These are phyloP conservation scores for Suhomyces prunicola DNA, from an alignment of 805 yeast genomes.

Conservation along the genomic window DNA sequence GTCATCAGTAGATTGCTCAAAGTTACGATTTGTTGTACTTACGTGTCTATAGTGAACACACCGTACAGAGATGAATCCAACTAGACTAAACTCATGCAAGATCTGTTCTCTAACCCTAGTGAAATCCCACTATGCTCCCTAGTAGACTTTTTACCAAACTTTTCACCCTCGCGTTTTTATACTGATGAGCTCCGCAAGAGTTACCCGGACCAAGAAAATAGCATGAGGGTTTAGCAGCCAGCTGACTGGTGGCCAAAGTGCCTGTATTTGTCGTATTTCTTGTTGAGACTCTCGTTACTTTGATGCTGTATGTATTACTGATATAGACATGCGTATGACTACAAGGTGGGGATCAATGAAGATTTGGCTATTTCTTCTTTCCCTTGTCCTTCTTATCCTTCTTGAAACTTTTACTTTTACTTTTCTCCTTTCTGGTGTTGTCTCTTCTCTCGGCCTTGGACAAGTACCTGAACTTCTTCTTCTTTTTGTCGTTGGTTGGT, in stretches of 20 bases:
- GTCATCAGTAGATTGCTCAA: slow-evolving; percentile 47
- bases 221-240: background rate
- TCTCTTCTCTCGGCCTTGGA: slow-evolving; percentile 73
- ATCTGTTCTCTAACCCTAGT: background rate
- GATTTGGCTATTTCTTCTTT: background rate
- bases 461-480: slow-evolving; percentile 85
- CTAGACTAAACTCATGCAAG: background rate
- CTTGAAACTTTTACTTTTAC: slow-evolving; percentile 17
- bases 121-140: too few relatives aligned
- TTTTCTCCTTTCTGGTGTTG: slow-evolving; percentile 35
- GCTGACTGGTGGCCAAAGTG: too few relatives aligned
- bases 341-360: background rate
- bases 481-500: slow-evolving; percentile 40
- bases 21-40: background rate
- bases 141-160: background rate
- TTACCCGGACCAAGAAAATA: background rate
- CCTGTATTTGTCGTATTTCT: too few relatives aligned
- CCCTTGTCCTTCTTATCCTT: slow-evolving; percentile 7
- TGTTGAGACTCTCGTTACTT: too few relatives aligned
- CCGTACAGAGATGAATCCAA: background rate
- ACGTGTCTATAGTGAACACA: background rate
- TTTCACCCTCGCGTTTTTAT: background rate
- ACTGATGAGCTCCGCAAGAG: background rate
- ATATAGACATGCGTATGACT: background rate
- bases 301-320: background rate